Evolutionary conservation across 805 yeast genomes (phyloP).

Genomic region (Sugiyamaella valdiviana): DNA sequence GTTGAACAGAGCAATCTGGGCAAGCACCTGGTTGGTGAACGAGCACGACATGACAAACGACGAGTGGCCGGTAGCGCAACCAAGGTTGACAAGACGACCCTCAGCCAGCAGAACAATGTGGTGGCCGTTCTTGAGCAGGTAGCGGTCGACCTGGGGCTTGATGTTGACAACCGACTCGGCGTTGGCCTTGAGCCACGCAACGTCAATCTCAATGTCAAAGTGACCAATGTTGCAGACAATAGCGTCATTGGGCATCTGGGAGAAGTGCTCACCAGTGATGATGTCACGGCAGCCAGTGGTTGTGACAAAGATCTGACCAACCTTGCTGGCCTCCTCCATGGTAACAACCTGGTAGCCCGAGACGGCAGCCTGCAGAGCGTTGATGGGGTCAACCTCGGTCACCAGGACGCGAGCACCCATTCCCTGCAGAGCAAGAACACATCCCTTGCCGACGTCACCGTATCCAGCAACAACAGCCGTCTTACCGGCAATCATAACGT

Average conservation of each 20-base stretch:
- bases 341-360: slow-evolving; percentile 96
- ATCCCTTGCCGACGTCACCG: slow-evolving; percentile 99
- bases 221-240: slow-evolving; percentile 99
- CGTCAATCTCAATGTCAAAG: slow-evolving; percentile 98
- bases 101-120: slow-evolving; percentile 95
- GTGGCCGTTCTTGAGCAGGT: slow-evolving; percentile 78
- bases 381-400: slow-evolving; percentile 97
- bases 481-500: slow-evolving; percentile 99
- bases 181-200: slow-evolving; percentile 95
- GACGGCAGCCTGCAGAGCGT: slow-evolving; percentile 98
- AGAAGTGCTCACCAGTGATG: slow-evolving; percentile 82
- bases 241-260: slow-evolving; percentile 96
- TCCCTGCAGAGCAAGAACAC: slow-evolving; percentile 97
- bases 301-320: slow-evolving; percentile 97
- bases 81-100: slow-evolving; percentile 98
- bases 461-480: slow-evolving; percentile 98
- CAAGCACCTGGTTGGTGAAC: slow-evolving; percentile 98
- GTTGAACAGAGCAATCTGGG: slow-evolving; percentile 96
- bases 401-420: slow-evolving; percentile 99
- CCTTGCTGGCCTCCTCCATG: slow-evolving; percentile 85
- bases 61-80: slow-evolving; percentile 99
- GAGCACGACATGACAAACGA: slow-evolving; percentile 99
- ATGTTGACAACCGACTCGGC: slow-evolving; percentile 92
- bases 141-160: slow-evolving; percentile 99
- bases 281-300: slow-evolving; percentile 99